Conservation (phyloP, 2,329 filamentous ascomycete species). For the Calonectria montana region DNA sequence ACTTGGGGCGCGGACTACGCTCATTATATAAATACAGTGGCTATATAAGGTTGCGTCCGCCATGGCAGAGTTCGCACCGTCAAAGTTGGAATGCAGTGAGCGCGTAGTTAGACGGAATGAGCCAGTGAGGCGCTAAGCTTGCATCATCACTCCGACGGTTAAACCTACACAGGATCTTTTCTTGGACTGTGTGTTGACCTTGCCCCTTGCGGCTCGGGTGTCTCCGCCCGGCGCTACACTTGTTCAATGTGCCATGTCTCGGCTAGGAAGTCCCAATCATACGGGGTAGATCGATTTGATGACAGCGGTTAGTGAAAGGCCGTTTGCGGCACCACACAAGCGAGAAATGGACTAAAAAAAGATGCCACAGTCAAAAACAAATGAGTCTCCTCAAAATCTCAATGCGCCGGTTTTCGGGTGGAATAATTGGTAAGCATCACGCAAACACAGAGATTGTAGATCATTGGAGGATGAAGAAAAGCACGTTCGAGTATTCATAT, state of each 20-base stretch:
- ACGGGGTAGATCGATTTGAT: neutral
- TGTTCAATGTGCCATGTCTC: neutral
- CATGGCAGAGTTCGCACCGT: neutral
- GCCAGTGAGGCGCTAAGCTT: neutral
- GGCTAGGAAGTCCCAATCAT: neutral
- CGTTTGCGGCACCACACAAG: neutral
- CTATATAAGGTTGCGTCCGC: neutral
- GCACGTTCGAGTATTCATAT: neutral
- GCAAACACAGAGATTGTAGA: neutral
- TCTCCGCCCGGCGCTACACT: neutral
- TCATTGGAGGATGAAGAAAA: neutral
- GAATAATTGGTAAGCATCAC: neutral
- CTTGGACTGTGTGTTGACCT: neutral
- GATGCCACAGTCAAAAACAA: neutral
- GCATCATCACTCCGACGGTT: neutral
- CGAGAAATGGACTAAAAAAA: neutral
- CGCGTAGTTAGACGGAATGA: neutral
- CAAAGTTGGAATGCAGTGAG: neutral
- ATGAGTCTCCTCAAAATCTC: neutral
- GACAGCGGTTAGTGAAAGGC: neutral
- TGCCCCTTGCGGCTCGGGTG: neutral
- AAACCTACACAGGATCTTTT: neutral
- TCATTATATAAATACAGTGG: constrained; percentile 5
- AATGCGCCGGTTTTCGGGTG: neutral
- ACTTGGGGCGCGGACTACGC: neutral